Base-by-base conservation (phyloP, 2,329 filamentous ascomycete species). In the Teratosphaeria pseudoeucalypti region DNA sequence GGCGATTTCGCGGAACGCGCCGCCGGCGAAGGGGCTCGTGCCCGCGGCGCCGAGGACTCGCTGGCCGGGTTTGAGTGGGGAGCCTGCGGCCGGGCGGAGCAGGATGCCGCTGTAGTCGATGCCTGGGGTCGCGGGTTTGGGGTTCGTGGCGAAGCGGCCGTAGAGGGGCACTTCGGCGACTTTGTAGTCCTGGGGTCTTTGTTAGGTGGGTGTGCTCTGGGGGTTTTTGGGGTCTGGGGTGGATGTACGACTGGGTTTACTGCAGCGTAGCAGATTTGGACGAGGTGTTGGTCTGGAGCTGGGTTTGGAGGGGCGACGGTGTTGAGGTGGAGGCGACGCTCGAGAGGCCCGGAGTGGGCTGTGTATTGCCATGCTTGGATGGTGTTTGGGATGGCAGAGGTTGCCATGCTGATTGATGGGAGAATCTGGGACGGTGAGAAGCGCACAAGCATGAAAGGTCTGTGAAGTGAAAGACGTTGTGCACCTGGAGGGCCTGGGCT, bases 291-390 rank as follows among this genome's bases (percentile, higher is more conserved):
- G 54, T 71, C 72, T n/a, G 66, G 65, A 60, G 63, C 73, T 52
- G 70, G 71, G 16, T 67, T 63, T 6, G 75, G 69, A 11, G 77
- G 66, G 3, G 78, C 70, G 3, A 78, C 74, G 11, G 74, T 64
- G 63, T 76, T 73, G 29, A 83, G 75, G 9, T 73, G 71, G 34
- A 86, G 74, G 64, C 81, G 79, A 29, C 81, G 79, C 60, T 84
- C 81, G 2, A 86, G 71, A 43, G 77, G 77, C 34, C 74, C 75
- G 2, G 69, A 62, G 4, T 78, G 74, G 62, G 67, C 70, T 57
- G 67, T 73, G 73, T 81, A 86, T 58, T 81, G 77, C 82, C 83
- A 86, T 58, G 82, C 81, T 65, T 76, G 78, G 81, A 43, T 43
- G 12, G 85, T 86, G 19, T 73, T 78, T 10, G 58, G 37, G 37